Conservation (phyloP, 768 basidiomycete species). For the Lactarius hengduanensis region DNA sequence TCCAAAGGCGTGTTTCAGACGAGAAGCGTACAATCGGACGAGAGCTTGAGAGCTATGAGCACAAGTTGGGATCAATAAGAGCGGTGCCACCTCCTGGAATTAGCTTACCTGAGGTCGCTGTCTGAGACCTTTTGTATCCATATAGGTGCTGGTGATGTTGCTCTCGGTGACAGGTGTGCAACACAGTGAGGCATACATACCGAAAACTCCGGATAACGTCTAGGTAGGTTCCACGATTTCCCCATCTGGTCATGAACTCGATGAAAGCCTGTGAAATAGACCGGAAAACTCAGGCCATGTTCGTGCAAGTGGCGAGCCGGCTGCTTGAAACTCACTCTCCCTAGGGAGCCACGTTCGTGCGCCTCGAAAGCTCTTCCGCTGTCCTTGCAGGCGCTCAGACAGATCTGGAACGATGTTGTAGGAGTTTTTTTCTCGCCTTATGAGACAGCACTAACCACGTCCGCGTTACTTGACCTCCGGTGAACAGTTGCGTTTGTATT, state of each 20-base stretch:
- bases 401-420: background rate
- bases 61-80: background rate
- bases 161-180: background rate
- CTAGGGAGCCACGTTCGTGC: background rate
- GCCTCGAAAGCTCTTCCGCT: background rate
- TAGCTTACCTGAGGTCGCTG: background rate
- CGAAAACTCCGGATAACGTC: background rate
- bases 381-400: constrained; percentile 4
- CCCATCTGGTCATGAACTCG: background rate
- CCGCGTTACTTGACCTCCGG: background rate
- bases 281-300: background rate
- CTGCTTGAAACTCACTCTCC: background rate
- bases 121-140: background rate
- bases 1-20: background rate
- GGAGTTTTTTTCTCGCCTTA: background rate
- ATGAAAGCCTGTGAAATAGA: constrained; percentile 11
- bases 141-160: background rate
- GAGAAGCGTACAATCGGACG: constrained; percentile 4
- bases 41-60: constrained; percentile 5
- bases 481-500: background rate
- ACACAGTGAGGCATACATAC: background rate
- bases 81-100: background rate
- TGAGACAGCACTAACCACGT: constrained; percentile 1
- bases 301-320: no score
- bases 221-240: background rate